Conservation (phyloP, 768 basidiomycete genomes). For the Collybiopsis confluens region DNA sequence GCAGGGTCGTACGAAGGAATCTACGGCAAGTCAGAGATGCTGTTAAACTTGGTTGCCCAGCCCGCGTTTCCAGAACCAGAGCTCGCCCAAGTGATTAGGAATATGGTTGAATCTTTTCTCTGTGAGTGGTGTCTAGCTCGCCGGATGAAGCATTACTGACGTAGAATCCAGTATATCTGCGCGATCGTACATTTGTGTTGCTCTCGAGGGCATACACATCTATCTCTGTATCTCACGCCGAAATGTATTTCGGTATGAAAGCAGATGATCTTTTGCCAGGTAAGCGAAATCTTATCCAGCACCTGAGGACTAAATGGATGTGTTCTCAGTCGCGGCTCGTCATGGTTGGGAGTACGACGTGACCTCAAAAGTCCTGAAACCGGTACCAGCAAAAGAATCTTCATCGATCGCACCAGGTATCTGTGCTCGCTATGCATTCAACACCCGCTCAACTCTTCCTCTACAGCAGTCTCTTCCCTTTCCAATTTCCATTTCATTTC, state of each 20-base stretch:
- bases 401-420: constrained; percentile 7
- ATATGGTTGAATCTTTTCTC: constrained; percentile 45
- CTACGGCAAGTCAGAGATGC: constrained; percentile 40
- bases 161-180: constrained; percentile 48
- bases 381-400: constrained; percentile 15
- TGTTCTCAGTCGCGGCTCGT: constrained; percentile 33
- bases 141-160: background rate
- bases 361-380: constrained; percentile 40
- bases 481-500: constrained; percentile 46
- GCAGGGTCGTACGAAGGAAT: constrained; percentile 55
- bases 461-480: constrained; percentile 40
- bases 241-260: constrained; percentile 51
- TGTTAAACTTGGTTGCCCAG: constrained; percentile 38
- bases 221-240: constrained; percentile 49
- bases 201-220: constrained; percentile 64
- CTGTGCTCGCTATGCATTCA: constrained; percentile 9
- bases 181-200: constrained; percentile 48
- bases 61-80: constrained; percentile 42
- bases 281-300: constrained; percentile 14
- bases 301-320: background rate
- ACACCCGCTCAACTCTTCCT: background rate
- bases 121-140: constrained; percentile 34
- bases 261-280: constrained; percentile 34
- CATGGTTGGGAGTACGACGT: constrained; percentile 51
- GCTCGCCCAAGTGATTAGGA: constrained; percentile 39